These are phyloP conservation scores for Populus davidiana DNA, from an alignment of 345 rosid species.

Conservation along the genomic window DNA sequence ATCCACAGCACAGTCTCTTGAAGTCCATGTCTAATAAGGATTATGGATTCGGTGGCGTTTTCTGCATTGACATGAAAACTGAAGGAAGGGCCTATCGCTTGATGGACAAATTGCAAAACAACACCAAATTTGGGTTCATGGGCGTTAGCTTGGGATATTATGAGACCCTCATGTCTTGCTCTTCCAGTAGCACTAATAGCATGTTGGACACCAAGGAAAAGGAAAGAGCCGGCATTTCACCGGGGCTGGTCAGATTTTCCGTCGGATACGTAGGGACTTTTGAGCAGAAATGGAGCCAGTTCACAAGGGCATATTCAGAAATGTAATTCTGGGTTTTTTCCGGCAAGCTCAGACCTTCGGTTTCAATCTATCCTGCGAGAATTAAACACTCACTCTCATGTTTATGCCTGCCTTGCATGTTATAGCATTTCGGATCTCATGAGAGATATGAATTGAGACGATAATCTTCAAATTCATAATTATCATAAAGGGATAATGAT, in stretches of 20 bases:
- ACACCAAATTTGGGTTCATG: conserved; percentile 80
- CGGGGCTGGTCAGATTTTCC: conserved; percentile 85
- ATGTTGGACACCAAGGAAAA: conserved; percentile 71
- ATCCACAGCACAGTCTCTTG: conserved; percentile 69
- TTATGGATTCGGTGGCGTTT: conserved; percentile 80
- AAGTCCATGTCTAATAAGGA: conserved; percentile 57
- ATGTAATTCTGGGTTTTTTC: conserved; percentile 32
- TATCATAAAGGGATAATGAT: no score
- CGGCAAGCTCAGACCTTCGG: background rate
- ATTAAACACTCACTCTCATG: no score
- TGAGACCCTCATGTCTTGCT: conserved; percentile 92
- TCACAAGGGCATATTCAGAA: conserved; percentile 65
- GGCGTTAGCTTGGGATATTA: conserved; percentile 92
- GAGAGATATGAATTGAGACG: no score
- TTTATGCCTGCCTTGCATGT: no score
- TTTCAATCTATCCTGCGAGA: no score
- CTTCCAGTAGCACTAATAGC: conserved; percentile 93
- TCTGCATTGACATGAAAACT: conserved; percentile 79
- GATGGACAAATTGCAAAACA: conserved; percentile 74
- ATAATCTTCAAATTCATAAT: no score
- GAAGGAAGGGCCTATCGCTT: conserved; percentile 76
- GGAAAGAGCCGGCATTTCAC: conserved; percentile 82
- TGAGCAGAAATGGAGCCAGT: conserved; percentile 88
- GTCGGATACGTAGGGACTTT: conserved; percentile 74
- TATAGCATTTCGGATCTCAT: no score